Evolutionary conservation across 2,329 filamentous ascomycete genomes (phyloP).

Genomic region (Trichoderma lentiforme): DNA sequence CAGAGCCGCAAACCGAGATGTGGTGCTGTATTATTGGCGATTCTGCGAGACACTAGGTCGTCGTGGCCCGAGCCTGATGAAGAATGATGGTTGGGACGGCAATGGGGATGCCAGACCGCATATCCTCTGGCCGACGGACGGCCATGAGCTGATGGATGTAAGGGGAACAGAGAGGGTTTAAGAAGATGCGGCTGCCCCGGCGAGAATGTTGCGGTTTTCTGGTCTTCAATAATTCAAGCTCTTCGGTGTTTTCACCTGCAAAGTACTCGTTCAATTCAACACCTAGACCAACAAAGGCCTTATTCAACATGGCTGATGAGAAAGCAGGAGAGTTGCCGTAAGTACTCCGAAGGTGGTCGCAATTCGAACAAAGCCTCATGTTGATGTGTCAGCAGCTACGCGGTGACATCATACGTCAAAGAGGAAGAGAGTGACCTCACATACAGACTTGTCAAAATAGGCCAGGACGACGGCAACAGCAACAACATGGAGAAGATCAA

Average conservation of each 20-base stretch:
- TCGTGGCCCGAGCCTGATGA: background rate
- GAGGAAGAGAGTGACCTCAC: background rate
- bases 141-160: background rate
- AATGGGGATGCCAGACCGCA: background rate
- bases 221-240: background rate
- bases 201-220: background rate
- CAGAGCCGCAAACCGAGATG: conserved; percentile 28
- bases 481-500: background rate
- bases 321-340: background rate
- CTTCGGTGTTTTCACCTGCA: background rate
- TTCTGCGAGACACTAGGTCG: background rate
- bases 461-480: background rate
- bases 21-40: conserved; percentile 30
- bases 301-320: background rate
- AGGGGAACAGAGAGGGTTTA: background rate
- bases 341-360: background rate
- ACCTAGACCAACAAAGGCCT: background rate
- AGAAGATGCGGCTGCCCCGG: background rate
- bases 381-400: background rate
- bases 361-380: background rate
- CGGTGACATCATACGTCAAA: background rate
- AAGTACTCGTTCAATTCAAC: background rate
- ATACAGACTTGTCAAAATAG: background rate
- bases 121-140: background rate
- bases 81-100: background rate